Base-by-base conservation (phyloP, 2,329 filamentous ascomycete species). In the Pseudogymnoascus destructans region DNA sequence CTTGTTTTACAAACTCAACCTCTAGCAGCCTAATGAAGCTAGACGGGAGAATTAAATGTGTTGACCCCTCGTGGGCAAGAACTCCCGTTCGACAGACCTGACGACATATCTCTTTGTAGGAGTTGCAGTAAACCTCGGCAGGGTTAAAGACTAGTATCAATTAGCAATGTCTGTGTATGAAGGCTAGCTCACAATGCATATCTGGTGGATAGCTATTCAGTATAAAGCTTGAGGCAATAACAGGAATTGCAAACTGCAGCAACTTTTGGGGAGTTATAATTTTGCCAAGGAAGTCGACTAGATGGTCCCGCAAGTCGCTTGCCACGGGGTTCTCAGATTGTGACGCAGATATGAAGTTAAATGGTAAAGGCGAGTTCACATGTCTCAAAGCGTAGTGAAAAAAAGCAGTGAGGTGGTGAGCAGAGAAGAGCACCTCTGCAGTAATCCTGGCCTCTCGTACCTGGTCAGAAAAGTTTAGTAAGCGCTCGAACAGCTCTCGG, bases 141-240 rank as follows among this genome's bases (percentile, higher is more conserved):
- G 58, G 58, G 30, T 58, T 61, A 25, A 65, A 65, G 55, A 58
- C 60, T 61, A 27, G 11, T 17, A 23, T 35, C 8, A 25, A 57
- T 61, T 49, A 61, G 58, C 49, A 54, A 55, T 57, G 23, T 57
- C 55, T 11, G 11, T 11, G 13, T n/a, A 58, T 54, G 36, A 57
- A 36, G 27, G 35, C 40, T 58, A 56, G 59, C 62, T 62, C 59
- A 65, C 57, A 30, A 59, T 64, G 59, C 59, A 64, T 66, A 21
- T 59, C 55, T 33, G 58, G 59, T 10, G 61, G 58, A 55, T 64
- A 64, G 40, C 42, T 59, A 59, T 66, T 60, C n/a, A 64, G 57
- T 8, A 66, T 32, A 9, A 65, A 61, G 36, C 57, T 59, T 3
- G 59, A 65, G 46, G 63, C 57, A 27, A 66, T 60, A 40, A 63